Percentiles rank a stretch among this genome's conserved stretches.
Evolutionary conservation across 2,329 filamentous ascomycete genomes (phyloP).

Genomic region (Cladophialophora psammophila): DNA sequence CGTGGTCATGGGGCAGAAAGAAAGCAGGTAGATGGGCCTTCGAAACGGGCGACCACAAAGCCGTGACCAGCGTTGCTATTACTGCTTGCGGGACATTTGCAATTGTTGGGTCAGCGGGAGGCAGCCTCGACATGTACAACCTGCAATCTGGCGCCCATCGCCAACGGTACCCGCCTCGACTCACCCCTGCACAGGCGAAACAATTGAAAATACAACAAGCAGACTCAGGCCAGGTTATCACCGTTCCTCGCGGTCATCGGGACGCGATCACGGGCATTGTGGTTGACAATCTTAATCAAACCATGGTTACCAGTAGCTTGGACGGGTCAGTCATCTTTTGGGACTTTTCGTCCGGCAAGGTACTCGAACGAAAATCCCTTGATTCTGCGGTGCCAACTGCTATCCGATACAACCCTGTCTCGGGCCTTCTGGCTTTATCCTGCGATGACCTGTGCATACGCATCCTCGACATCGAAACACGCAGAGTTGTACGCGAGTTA

Average conservation of each 20-base stretch:
- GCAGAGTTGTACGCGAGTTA: constrained; percentile 89
- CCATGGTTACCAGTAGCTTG: constrained; percentile 81
- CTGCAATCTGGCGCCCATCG: constrained; percentile 90
- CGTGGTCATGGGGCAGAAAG: constrained; percentile 98
- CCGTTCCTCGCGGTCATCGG: constrained; percentile 74
- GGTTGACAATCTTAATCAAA: constrained; percentile 87
- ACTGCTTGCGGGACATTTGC: constrained; percentile 95
- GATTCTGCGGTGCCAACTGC: constrained; percentile 77
- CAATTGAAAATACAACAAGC: constrained; percentile 73
- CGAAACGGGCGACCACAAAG: constrained; percentile 72
- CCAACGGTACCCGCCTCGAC: constrained; percentile 81
- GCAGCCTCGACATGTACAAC: constrained; percentile 94
- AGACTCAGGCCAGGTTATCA: constrained; percentile 53
- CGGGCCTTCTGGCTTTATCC: constrained; percentile 84
- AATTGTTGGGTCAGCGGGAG: constrained; percentile 81
- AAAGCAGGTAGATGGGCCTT: constrained; percentile 93
- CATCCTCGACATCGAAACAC: constrained; percentile 88
- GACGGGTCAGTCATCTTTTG: constrained; percentile 98
- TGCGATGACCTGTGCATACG: constrained; percentile 90
- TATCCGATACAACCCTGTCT: constrained; percentile 80
- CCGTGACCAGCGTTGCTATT: constrained; percentile 76
- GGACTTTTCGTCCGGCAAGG: constrained; percentile 85
- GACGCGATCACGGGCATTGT: constrained; percentile 84
- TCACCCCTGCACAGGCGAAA: constrained; percentile 79
- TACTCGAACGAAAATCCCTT: constrained; percentile 85